Base-by-base conservation (phyloP, 2,329 filamentous ascomycete genomes). In the Aspergillus quadricinctus region DNA sequence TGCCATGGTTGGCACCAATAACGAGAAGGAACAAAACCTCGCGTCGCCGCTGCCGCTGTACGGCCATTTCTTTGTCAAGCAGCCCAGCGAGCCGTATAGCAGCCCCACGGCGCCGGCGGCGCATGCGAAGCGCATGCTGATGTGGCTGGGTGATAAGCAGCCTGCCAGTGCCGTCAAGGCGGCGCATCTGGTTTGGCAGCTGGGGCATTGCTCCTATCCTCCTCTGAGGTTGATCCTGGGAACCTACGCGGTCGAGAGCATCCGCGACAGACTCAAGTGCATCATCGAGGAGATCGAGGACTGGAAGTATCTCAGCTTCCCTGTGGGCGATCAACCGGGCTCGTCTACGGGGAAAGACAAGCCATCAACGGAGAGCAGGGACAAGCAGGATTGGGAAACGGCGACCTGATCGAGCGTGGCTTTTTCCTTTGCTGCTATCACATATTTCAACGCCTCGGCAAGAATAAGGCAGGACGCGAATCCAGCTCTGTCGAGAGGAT, bases 201-300 rank as follows among this genome's bases (percentile, higher is more conserved):
- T 97, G 46, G 94, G 88, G 0, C 94, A 97, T 78, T 97, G 93
- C 76, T 88, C 86, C n/a, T 97, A 92, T 70, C 94, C 94, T 50
- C 94, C 94, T 0, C 72, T 97, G 61, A 79, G 94, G 35, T 75
- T 99, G 57, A 78, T 97, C n/a, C 75, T 97, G 25, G 94, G 94
- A 0, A 95, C 87, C 62, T 97, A 96, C 76, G 93, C 94, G 1
- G 93, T 97, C 40, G 93, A 99, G 73, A 97, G 92, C 72, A 95
- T 97, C 51, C 81, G 94, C 17, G 94, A 99, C 75, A 82, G 93
- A 21, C 75, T 97, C 68, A 84, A 91, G 62, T 93, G 89, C 59
- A 90, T 97, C 43, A 97, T 92, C 11, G 94, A 97, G 74, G 94
- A 99, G 78, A 83, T 95, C 63, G 91, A 95, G 75, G 91, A 95